Conservation (phyloP, 2,329 filamentous ascomycete species). For the Fusarium decemcellulare region DNA sequence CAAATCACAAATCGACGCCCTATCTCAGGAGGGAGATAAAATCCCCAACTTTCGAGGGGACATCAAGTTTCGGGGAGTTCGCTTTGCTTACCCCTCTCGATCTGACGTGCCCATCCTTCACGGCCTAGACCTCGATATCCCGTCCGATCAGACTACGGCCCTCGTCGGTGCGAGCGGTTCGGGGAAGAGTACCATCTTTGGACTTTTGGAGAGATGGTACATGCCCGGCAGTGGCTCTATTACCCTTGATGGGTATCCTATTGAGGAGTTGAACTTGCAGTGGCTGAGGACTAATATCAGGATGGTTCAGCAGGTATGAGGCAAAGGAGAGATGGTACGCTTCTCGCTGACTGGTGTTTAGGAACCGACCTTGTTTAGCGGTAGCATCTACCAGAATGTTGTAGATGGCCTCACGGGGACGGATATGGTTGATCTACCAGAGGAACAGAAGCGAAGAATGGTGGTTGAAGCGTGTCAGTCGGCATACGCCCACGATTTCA, state of each 20-base stretch:
- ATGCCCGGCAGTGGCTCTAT: conserved; percentile 62
- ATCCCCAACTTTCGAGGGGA: conserved; percentile 55
- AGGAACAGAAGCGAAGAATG: conserved; percentile 60
- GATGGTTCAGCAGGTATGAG: conserved; percentile 61
- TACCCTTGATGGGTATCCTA: conserved; percentile 58
- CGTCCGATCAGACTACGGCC: conserved; percentile 64
- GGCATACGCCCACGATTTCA: conserved; percentile 68
- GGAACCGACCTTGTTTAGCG: conserved; percentile 68
- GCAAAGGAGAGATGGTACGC: accelerated
- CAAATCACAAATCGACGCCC: conserved; percentile 59
- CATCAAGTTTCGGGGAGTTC: conserved; percentile 63
- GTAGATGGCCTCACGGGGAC: conserved; percentile 60
- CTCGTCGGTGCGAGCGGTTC: conserved; percentile 71
- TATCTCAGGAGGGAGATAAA: conserved; percentile 53
- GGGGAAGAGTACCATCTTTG: conserved; percentile 72
- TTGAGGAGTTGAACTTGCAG: conserved; percentile 61
- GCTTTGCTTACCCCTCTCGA: conserved; percentile 71
- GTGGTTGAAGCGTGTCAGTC: conserved; percentile 64
- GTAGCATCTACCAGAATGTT: conserved; percentile 67
- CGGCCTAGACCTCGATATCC: conserved; percentile 58
- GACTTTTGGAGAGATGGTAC: conserved; percentile 73
- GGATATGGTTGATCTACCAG: conserved; percentile 52
- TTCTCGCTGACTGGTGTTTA: conserved; percentile 46
- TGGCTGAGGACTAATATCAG: conserved; percentile 68
- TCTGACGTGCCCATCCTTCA: conserved; percentile 63